Evolutionary conservation across 148 eudicot species (phyloP).

Genomic region (Camellia granthamiana): DNA sequence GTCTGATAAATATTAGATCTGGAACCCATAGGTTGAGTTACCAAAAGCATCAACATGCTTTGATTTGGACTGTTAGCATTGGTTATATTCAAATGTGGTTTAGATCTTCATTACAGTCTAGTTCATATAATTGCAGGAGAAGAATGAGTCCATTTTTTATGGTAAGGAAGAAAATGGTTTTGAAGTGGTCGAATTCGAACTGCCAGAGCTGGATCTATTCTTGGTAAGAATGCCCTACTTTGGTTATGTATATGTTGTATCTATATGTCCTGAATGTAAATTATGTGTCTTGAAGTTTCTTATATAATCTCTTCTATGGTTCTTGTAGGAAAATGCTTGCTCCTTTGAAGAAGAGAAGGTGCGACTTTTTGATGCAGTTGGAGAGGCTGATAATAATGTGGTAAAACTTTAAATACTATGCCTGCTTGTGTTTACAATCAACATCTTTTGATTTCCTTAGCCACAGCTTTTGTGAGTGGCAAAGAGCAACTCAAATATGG

Average conservation of each 20-base stretch:
- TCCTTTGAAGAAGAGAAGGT: slow-evolving; percentile 36
- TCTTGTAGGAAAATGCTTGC: slow-evolving; percentile 43
- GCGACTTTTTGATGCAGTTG: slow-evolving; percentile 40
- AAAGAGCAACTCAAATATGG: neutral
- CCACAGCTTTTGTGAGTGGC: neutral
- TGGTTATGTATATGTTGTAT: slow-evolving; percentile 9
- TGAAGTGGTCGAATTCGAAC: slow-evolving; percentile 52
- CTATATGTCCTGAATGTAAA: neutral
- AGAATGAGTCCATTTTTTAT: slow-evolving; percentile 20
- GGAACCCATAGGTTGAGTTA: slow-evolving; percentile 1
- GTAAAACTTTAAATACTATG: slow-evolving; percentile 30
- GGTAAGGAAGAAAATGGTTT: slow-evolving; percentile 23
- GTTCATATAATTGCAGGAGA: slow-evolving; percentile 43
- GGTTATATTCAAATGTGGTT: neutral
- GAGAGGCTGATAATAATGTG: slow-evolving; percentile 40
- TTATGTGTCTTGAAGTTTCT: slow-evolving; percentile 2
- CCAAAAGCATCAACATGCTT: neutral
- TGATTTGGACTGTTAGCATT: neutral
- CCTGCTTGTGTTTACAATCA: neutral
- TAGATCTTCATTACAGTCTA: neutral
- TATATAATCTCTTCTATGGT: slow-evolving; percentile 11
- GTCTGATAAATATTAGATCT: neutral
- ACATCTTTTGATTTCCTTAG: neutral
- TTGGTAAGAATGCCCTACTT: slow-evolving; percentile 34
- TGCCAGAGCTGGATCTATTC: slow-evolving; percentile 54